Base-by-base conservation (phyloP, 2,329 filamentous ascomycete species). In the Emericellopsis atlantica region DNA sequence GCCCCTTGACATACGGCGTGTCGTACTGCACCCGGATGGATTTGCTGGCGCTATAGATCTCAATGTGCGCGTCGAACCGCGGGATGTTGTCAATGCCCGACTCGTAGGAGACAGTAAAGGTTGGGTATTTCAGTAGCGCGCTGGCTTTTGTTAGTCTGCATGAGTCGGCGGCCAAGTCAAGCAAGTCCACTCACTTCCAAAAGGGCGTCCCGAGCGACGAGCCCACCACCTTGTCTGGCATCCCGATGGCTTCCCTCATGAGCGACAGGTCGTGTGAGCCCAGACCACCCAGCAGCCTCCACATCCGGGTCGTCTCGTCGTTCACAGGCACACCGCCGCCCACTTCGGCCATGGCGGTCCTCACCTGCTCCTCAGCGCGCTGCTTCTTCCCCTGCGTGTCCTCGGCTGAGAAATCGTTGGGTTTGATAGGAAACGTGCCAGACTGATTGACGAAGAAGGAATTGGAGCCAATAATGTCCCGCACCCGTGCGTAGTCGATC, bases 31-130 rank as follows among this genome's bases (percentile, higher is more conserved):
- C 29, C 15, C 22, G 15, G 9, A 78, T 56, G 6, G 55, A 61
- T 2, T 77, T 78, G 6, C 57, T 58, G 26, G 60, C 53, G 0
- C 66, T 66, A 44, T 72, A 77, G 0, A 78, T 54, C 4, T 62
- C 64, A 5, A 73, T 46, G 40, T 65, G 61, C 0, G 68, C 65
- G 43, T 73, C 69, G 45, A 73, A 73, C 4, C 54, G 46, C 0
- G 72, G 69, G 6, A 78, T 64, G 2, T 54, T 49, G 44, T 74
- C 67, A 21, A 74, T 62, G 0, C 74, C 73, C 0, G 63, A 66
- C 47, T 78, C 74, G 45, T 76, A 78, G 9, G 64, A 61, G 4
- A 74, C 60, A 0, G 67, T 60, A 41, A 73, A 78, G 11, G 35
- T 29, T 29, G 26, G 26, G 12, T 29, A 12, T 29, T 29, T 9